Evolutionary conservation across 148 eudicot genomes (phyloP).

Genomic region (Hydrangea macrophylla): DNA sequence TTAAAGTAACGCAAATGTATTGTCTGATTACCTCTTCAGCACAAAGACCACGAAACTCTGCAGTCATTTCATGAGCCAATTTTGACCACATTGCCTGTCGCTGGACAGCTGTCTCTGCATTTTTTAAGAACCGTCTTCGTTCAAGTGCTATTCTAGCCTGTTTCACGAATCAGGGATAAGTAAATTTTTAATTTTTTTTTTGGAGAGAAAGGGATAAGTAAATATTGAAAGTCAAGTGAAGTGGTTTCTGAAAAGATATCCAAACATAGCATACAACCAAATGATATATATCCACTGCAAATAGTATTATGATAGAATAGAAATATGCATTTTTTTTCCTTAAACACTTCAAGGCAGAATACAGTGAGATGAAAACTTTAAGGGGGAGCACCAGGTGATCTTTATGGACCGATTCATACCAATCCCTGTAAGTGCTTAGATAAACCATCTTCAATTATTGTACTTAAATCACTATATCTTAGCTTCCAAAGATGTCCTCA

Average conservation of each 20-base stretch:
- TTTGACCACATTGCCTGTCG: constrained; percentile 97
- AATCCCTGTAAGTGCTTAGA: background rate
- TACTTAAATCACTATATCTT: too few relatives aligned
- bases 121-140: constrained; percentile 75
- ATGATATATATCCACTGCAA: background rate
- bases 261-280: background rate
- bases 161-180: too few relatives aligned
- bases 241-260: background rate
- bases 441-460: background rate
- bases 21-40: constrained; percentile 82
- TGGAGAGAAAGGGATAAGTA: background rate
- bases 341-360: background rate
- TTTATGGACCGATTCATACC: background rate
- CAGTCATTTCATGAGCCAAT: constrained; percentile 99
- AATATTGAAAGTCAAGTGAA: background rate
- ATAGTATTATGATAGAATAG: background rate
- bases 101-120: constrained; percentile 92
- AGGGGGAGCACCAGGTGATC: background rate
- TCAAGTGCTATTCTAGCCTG: constrained; percentile 99
- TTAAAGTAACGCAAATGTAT: constrained; percentile 3
- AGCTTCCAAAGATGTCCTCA: too few relatives aligned
- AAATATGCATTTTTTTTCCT: background rate
- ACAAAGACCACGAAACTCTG: constrained; percentile 97
- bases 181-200: too few relatives aligned
- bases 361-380: background rate